Evolutionary conservation across 371 early-diverging fungal genomes (phyloP).

Genomic region (Apophysomyces trapeziformis): DNA sequence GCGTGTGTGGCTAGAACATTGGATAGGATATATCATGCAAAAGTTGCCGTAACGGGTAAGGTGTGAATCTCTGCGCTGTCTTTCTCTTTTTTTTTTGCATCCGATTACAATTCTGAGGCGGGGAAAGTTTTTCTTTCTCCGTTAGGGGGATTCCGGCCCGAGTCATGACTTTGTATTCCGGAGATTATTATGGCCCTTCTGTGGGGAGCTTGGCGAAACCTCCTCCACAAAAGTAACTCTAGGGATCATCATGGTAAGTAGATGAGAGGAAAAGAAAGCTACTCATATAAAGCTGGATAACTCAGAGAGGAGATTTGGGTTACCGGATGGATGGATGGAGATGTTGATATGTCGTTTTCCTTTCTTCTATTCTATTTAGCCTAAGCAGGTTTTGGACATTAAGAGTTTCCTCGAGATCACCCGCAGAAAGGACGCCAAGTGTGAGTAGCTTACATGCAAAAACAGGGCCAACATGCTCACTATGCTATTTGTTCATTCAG

Average conservation of each 20-base stretch:
- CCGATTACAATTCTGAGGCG: too few species aligned
- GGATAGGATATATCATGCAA: too few species aligned
- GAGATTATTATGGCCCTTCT: neutral
- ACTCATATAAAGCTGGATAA: too few species aligned
- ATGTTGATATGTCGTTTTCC: neutral
- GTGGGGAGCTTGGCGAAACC: neutral
- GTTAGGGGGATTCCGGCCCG: neutral
- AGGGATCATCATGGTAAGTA: conserved; percentile 6
- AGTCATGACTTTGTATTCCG: neutral
- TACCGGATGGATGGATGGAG: conserved; percentile 1
- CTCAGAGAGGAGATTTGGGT: neutral
- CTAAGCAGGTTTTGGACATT: conserved; percentile 94
- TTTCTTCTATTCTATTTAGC: conserved; percentile 38
- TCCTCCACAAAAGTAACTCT: conserved; percentile 6
- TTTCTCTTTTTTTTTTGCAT: too few species aligned
- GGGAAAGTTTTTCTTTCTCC: neutral
- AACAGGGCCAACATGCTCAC: neutral
- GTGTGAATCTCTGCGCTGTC: too few species aligned
- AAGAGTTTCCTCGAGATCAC: conserved; percentile 94
- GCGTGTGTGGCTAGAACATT: too few species aligned
- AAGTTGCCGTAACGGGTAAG: too few species aligned
- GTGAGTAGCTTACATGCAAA: conserved; percentile 6
- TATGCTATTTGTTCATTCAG: conserved; percentile 28
- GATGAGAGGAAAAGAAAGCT: too few species aligned
- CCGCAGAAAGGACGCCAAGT: conserved; percentile 87